Conservation (phyloP, 2,329 filamentous ascomycete genomes). For the Alternaria rosae region DNA sequence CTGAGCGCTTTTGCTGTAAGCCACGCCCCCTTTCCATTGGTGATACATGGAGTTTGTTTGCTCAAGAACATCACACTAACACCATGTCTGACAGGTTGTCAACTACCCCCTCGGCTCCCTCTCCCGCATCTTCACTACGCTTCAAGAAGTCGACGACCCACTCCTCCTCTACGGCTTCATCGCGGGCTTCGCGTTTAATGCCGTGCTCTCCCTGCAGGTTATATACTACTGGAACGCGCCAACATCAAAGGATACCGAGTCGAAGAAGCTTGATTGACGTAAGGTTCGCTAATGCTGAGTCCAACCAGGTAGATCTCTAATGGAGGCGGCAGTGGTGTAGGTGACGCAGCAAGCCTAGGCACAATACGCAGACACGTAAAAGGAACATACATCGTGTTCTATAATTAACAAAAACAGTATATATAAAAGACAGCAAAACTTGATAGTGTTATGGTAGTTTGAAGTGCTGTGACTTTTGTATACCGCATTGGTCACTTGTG, state of each 20-base stretch:
- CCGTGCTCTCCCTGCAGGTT: conserved; percentile 87
- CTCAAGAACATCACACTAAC: too few relatives aligned
- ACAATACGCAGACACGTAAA: too few relatives aligned
- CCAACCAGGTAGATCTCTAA: too few relatives aligned
- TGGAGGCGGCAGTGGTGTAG: too few relatives aligned
- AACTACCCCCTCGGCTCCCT: conserved; percentile 95
- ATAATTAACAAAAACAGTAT: too few relatives aligned
- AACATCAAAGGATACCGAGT: conserved; percentile 36
- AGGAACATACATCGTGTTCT: too few relatives aligned
- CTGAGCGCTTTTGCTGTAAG: conserved; percentile 94
- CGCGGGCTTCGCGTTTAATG: conserved; percentile 88
- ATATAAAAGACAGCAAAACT: too few relatives aligned
- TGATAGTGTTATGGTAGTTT: too few relatives aligned
- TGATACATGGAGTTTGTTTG: neutral
- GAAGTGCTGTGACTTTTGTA: too few relatives aligned
- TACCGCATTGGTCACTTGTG: too few relatives aligned
- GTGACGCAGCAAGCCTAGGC: too few relatives aligned
- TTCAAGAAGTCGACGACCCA: conserved; percentile 97
- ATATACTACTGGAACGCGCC: conserved; percentile 89
- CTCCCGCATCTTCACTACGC: conserved; percentile 93
- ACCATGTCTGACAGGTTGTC: conserved; percentile 73
- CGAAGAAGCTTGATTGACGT: conserved; percentile 52
- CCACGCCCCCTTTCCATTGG: neutral
- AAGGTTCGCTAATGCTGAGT: too few relatives aligned
- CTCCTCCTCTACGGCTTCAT: conserved; percentile 95